phyloP scores from a whole-genome alignment of 2,329 filamentous ascomycete species.

The Hymenoscyphus infarciens region DNA sequence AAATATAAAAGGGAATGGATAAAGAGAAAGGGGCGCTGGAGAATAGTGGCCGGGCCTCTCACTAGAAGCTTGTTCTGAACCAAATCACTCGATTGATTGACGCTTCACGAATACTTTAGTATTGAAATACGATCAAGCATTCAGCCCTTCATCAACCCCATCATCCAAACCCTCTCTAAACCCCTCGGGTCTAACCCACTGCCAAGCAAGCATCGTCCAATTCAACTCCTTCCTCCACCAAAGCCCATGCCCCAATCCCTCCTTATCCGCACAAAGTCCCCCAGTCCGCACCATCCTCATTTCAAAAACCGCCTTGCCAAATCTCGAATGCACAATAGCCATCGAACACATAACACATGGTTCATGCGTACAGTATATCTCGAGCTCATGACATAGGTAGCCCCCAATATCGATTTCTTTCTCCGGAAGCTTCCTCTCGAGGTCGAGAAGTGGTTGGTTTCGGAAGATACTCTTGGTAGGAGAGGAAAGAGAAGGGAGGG shows the following conservation, averaged over 20 bases:
- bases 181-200: slow-evolving; percentile 35
- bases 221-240: slow-evolving; percentile 77
- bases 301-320: slow-evolving; percentile 79
- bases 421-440: slow-evolving; percentile 58
- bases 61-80: no score
- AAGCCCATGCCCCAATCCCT: slow-evolving; percentile 60
- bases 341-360: slow-evolving; percentile 96
- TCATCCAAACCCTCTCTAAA: background rate
- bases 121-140: background rate
- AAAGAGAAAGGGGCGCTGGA: no score
- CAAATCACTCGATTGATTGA: no score
- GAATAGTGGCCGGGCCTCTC: no score
- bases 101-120: no score
- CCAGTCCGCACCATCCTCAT: slow-evolving; percentile 77
- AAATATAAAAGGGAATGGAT: no score
- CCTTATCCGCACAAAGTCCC: slow-evolving; percentile 73
- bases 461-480: slow-evolving; percentile 51
- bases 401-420: slow-evolving; percentile 66
- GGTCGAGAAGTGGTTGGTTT: slow-evolving; percentile 63
- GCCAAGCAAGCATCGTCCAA: slow-evolving; percentile 81
- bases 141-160: background rate
- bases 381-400: slow-evolving; percentile 90
- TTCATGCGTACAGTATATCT: slow-evolving; percentile 93
- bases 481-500: slow-evolving; percentile 29
- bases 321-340: slow-evolving; percentile 91